A percentile compares a stretch with the other conserved stretches of the same genome.
These are phyloP conservation scores for Neurospora sp. DNA, from an alignment of 495 filamentous ascomycete species.

Conservation along the genomic window DNA sequence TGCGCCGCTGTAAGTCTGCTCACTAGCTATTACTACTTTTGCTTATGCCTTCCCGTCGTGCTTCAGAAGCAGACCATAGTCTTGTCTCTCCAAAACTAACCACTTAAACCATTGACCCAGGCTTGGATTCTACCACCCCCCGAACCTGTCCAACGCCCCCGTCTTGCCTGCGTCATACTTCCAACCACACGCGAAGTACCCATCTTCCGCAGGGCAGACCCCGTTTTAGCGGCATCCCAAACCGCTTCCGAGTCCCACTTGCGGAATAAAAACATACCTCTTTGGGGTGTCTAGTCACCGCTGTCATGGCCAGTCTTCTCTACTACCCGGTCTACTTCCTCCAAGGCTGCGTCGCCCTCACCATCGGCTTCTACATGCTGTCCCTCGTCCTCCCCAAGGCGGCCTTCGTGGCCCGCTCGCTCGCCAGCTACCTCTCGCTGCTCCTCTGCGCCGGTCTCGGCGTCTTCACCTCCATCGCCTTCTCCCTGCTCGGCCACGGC, in stretches of 20 bases:
- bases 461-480: constrained; percentile 57
- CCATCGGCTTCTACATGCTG: constrained; percentile 47
- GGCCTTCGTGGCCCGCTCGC: constrained; percentile 59
- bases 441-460: constrained; percentile 64
- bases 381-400: constrained; percentile 43
- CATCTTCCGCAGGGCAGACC: not conserved
- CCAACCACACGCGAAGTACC: not conserved
- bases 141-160: not conserved
- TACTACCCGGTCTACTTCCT: constrained; percentile 43
- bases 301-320: constrained; percentile 21
- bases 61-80: not conserved
- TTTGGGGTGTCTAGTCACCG: not conserved
- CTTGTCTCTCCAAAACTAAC: not conserved
- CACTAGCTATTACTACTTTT: not conserved
- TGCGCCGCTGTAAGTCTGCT: not conserved
- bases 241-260: not conserved
- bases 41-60: not conserved
- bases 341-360: constrained; percentile 46
- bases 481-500: constrained; percentile 61
- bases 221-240: not conserved
- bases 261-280: not conserved
- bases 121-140: not conserved
- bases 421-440: constrained; percentile 62
- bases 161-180: not conserved
- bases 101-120: not conserved